phyloP scores from a whole-genome alignment of 176 grass and related monocot genomes.

The Ensete glaucum region DNA sequence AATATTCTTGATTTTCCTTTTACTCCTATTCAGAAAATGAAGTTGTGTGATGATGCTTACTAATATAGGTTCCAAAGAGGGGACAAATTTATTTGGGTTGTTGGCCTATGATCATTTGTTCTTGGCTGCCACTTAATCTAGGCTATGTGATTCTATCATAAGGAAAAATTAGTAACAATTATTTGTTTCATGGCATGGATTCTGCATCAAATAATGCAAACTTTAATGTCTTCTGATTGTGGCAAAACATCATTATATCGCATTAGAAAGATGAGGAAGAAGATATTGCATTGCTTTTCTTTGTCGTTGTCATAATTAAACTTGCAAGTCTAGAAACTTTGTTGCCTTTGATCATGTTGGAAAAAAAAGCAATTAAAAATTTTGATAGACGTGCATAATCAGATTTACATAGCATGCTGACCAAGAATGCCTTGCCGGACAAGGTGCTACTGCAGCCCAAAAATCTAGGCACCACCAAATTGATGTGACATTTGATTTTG shows the following conservation, averaged over 20 bases:
- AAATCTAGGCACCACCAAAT: not conserved
- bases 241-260: no score
- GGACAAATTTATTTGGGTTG: not conserved
- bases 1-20: not conserved
- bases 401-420: not conserved
- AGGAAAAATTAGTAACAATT: not conserved
- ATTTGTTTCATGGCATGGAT: no score
- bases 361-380: not conserved
- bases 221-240: no score
- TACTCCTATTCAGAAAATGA: not conserved
- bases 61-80: not conserved
- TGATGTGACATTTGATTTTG: slow-evolving; percentile 10
- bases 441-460: not conserved
- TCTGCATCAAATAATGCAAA: no score
- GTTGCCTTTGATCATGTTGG: not conserved
- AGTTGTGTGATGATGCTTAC: not conserved
- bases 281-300: not conserved
- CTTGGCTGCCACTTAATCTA: not conserved
- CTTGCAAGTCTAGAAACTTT: not conserved
- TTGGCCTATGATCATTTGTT: not conserved
- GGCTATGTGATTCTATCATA: not conserved
- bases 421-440: not conserved
- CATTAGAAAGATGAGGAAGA: not conserved
- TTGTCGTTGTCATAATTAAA: not conserved
- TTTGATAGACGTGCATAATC: not conserved